Base-by-base conservation (phyloP, 345 rosid species). In the Rhodomyrtus tomentosa region DNA sequence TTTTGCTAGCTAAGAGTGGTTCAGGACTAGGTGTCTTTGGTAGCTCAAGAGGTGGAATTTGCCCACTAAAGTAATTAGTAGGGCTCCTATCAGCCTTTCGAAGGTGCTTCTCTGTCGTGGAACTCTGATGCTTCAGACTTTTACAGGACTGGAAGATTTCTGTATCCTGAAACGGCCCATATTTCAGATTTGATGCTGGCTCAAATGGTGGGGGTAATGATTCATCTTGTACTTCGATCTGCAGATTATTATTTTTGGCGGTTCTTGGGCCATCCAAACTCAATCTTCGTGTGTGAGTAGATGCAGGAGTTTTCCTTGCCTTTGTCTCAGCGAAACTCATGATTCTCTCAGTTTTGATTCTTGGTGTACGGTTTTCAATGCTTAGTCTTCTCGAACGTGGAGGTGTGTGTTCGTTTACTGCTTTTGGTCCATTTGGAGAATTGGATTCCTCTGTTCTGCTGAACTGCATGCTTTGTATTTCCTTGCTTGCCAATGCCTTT, bases 401-500 rank as follows among this genome's bases (percentile, higher is more conserved):
- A 85, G 99, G 98, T 84, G 99, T 95, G 88, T 27, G 88, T 62
- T 95, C 98, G 20, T 82, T 82, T 81, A 88, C 81, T 80, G 91
- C 51, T 42, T 84, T 91, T 22, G 85, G 87, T 82, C 83, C 90
- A 48, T 29, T 10, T 1, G 93, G 90, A 88, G 95, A 90, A 86
- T 83, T 91, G 74, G 89, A 83, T 81, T 88, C 93, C 87, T 85
- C 93, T 62, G 82, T 86, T 89, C 86, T 85, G 38, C 86, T 84
- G 80, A 68, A 68, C 86, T 87, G 86, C 27, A 29, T 87, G 86
- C 84, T 88, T 50, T 88, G 89, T 32, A 86, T 82, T 85, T 92
- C 95, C 90, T 89, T 93, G 74, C 83, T 91, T 73, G 92, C 95
- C 85, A 95, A 87, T 83, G 95, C 96, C 94, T 91, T 93, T 90